Evolutionary conservation across 768 basidiomycete species (phyloP).

Genomic region (Mycena vitilis): DNA sequence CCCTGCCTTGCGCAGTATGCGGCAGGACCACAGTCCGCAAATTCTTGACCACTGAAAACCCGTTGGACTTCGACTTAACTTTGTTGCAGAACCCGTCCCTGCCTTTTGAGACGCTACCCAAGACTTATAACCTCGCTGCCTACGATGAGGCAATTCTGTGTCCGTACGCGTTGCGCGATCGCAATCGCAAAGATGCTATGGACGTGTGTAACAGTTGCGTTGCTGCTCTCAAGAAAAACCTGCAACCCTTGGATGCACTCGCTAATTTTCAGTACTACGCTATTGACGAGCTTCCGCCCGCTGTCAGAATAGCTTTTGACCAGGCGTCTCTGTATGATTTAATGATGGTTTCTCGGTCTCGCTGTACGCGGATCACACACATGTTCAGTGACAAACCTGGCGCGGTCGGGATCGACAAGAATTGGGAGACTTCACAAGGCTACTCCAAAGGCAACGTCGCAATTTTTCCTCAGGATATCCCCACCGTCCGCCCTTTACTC

Average conservation of each 20-base stretch:
- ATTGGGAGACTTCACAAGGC: background rate
- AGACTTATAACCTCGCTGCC: background rate
- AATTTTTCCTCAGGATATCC: background rate
- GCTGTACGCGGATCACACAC: background rate
- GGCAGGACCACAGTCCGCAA: background rate
- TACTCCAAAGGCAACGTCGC: slow-evolving; percentile 8
- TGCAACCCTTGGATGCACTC: background rate
- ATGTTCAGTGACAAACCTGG: background rate
- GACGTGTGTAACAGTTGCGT: background rate
- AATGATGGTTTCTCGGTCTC: background rate
- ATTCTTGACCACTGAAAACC: background rate
- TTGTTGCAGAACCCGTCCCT: background rate
- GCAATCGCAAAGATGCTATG: background rate
- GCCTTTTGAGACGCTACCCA: background rate
- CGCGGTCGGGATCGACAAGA: background rate
- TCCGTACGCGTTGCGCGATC: background rate
- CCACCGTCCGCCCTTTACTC: background rate
- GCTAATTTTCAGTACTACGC: slow-evolving; percentile 16
- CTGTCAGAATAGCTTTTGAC: background rate
- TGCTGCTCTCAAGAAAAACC: background rate
- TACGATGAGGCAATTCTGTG: background rate
- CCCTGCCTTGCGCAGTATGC: background rate
- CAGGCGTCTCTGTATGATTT: background rate
- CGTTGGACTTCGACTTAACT: background rate
- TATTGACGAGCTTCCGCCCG: background rate